Evolutionary conservation across 495 filamentous ascomycete species (phyloP), one percentile per base, ranked within the genome.

Genomic region (Terfezia boudieri): DNA sequence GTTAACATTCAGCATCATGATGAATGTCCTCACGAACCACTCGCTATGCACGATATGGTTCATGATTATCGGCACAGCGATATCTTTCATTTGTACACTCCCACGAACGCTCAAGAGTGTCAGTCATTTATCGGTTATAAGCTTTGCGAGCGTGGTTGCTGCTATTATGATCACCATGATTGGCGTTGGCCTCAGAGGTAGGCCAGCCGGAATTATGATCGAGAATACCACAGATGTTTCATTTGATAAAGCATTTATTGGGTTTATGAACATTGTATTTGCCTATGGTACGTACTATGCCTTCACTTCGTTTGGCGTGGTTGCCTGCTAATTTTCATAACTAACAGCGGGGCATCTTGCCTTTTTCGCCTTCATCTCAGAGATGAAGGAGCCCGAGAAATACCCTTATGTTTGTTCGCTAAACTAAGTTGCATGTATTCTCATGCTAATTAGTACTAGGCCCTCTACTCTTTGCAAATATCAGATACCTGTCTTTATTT

Each of bases 321-420:
- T 50, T 52, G n/a, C 37, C 50, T 12, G 36, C 50, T 58, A 37
- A 53, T 46, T 9, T 38, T 41, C 26, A 32, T 32, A 26, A 36
- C 66, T 55, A 10, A 52, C 38, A 69, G 72, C 80, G 71, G 70
- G 81, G 56, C 74, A 84, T 70, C 70, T 83, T 61, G 75, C 80
- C 60, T 81, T 85, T 70, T 83, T 88, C 70, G 75, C 72, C 55
- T 79, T 89, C 62, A 82, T 84, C 61, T 76, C 80, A 56, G 84
- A 89, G 65, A 81, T 89, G 74, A 75, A 80, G 60, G 73, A 75
- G 0, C 82, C 82, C 1, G 60, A 67, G 46, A 76, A 84, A 60
- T 84, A 76, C 61, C 70, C 71, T 54, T 84, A 83, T 69, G 59
- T 59, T 46, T 5, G 41, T 46, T 46, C 41, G 3, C 17, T 2